Base-by-base conservation (phyloP, 371 early-diverging fungal genomes). In the Dipsacomyces acuminosporus region DNA sequence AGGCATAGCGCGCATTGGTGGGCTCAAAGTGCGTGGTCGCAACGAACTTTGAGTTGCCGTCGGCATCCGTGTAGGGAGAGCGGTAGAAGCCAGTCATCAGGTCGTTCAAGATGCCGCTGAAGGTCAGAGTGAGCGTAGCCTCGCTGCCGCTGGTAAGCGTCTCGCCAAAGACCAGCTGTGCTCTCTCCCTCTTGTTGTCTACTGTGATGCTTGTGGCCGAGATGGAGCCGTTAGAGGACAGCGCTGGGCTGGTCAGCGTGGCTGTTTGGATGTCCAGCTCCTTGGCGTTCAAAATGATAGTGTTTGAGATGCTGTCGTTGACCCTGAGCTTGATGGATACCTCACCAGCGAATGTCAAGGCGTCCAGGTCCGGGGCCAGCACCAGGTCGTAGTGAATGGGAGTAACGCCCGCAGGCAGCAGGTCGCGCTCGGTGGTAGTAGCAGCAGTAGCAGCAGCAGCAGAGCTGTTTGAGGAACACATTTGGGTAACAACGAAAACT, bases 1-100 rank as follows among this genome's bases (percentile, higher is more conserved):
- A 87, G 11, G 87, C 87, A 23, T 83, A 77, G 53, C 94, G 79
- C 21, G 89, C 88, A 72, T 86, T 85, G n/a, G 91, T 87, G 21
- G 94, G 80, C 74, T 92, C 92, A 77, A 92, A 94, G 64, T 94
- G 93, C 19, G 93, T 93, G 23, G 81, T 81, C 14, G 81, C 88
- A 72, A 90, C 72, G 71, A 78, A 76, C 44, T 75, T 82, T 48
- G 77, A 82, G 51, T 80, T 70, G 25, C 83, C 86, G 43, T 80
- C 60, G 4, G 41, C 40, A 57, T 85, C 83, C n/a, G 76, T 82
- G 70, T 87, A 90, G 5, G 71, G 63, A 23, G 79, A 76, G 30
- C 90, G 78, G 73, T 93, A 93, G 66, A 93, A 93, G 0, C 93
- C 91, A 43, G 67, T 70, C 84, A 93, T 80, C 53, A 84, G 73